These are phyloP conservation scores for Plantago ovata DNA, from an alignment of 257 asterid species.

Conservation along the genomic window DNA sequence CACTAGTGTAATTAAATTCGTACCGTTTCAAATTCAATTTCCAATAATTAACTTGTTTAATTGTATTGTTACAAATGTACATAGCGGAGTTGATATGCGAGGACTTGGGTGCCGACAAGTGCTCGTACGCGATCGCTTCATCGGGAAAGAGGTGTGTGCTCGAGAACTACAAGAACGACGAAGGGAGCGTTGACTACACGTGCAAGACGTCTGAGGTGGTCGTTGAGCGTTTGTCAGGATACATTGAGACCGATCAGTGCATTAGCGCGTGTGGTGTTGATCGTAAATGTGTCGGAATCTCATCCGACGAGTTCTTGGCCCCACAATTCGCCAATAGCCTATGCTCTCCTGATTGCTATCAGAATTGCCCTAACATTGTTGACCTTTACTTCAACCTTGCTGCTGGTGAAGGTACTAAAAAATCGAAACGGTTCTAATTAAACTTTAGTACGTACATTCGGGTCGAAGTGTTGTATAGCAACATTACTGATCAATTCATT, in stretches of 20 bases:
- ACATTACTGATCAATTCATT: neutral
- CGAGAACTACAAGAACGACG: constrained; percentile 39
- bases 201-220: constrained; percentile 67
- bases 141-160: constrained; percentile 70
- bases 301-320: constrained; percentile 64
- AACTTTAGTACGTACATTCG: too few species aligned
- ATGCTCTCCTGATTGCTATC: constrained; percentile 63
- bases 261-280: constrained; percentile 59
- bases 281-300: constrained; percentile 59
- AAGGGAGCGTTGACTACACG: constrained; percentile 30
- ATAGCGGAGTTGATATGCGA: constrained; percentile 66
- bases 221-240: constrained; percentile 43
- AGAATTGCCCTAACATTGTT: constrained; percentile 62
- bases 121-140: constrained; percentile 56
- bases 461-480: neutral
- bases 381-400: constrained; percentile 75
- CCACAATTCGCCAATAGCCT: constrained; percentile 48
- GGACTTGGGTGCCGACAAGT: constrained; percentile 42
- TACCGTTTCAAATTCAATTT: too few species aligned
- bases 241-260: constrained; percentile 60
- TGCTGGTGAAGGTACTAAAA: constrained; percentile 69
- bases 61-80: neutral
- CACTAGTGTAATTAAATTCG: neutral
- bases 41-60: neutral
- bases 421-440: too few species aligned